Conservation (phyloP, 768 basidiomycete species). For the Lentinula boryana region DNA sequence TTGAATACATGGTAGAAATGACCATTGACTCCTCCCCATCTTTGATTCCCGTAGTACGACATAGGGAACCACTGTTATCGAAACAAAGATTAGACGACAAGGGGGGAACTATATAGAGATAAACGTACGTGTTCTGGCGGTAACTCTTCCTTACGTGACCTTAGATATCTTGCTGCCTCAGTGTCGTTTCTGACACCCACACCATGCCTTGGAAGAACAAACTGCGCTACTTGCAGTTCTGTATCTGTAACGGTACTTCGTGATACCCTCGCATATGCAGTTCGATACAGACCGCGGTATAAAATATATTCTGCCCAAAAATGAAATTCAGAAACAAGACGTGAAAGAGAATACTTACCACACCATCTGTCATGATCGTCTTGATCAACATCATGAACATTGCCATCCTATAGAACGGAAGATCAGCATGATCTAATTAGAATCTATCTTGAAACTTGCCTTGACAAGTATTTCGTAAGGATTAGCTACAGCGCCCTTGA, state of each 20-base stretch:
- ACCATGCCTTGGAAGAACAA: constrained; percentile 63
- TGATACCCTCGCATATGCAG: constrained; percentile 78
- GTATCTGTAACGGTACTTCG: constrained; percentile 86
- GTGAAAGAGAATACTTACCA: background rate
- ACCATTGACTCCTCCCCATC: constrained; percentile 54
- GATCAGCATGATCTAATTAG: background rate
- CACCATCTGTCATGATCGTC: constrained; percentile 70
- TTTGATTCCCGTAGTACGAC: constrained; percentile 55
- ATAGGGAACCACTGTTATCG: constrained; percentile 68
- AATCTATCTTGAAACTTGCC: background rate
- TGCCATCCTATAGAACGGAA: constrained; percentile 42
- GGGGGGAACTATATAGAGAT: background rate
- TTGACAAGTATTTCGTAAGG: constrained; percentile 72
- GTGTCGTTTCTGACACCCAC: constrained; percentile 50
- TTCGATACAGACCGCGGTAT: constrained; percentile 74
- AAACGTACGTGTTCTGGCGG: constrained; percentile 54
- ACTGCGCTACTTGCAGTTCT: constrained; percentile 84
- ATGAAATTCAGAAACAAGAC: background rate
- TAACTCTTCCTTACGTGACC: constrained; percentile 61
- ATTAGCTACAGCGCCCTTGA: constrained; percentile 37
- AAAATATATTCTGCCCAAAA: constrained; percentile 68
- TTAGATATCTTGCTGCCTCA: constrained; percentile 56
- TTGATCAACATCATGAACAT: constrained; percentile 73
- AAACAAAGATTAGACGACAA: background rate
- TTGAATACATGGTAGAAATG: constrained; percentile 77